phyloP scores from a whole-genome alignment of 805 yeast genomes.

The Aciculoconidium aculeatum region DNA sequence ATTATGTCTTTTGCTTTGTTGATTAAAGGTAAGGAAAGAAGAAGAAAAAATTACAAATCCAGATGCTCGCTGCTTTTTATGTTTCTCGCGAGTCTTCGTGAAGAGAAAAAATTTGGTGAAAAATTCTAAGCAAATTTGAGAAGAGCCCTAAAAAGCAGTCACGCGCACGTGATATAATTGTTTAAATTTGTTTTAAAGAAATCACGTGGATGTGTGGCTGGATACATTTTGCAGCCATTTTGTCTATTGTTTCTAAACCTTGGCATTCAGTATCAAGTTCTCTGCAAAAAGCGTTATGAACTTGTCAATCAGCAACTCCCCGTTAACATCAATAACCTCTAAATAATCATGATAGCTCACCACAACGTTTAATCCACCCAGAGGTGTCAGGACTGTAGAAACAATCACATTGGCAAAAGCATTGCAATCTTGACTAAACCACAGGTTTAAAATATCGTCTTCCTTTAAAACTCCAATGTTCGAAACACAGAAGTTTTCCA shows the following conservation, averaged over 20 bases:
- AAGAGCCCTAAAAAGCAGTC: slow-evolving; percentile 4
- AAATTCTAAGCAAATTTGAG: too few relatives aligned
- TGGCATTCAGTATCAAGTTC: neutral
- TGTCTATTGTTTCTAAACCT: neutral
- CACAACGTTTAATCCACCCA: slow-evolving; percentile 5
- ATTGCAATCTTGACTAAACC: slow-evolving; percentile 7
- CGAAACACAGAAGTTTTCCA: slow-evolving; percentile 6
- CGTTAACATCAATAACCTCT: slow-evolving; percentile 4
- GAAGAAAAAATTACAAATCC: too few relatives aligned
- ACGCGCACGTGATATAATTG: too few relatives aligned
- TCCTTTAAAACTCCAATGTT: slow-evolving; percentile 3
- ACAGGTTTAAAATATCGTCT: slow-evolving; percentile 5
- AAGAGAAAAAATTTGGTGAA: too few relatives aligned
- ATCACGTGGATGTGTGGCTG: too few relatives aligned
- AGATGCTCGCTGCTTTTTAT: too few relatives aligned
- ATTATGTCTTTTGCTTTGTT: slow-evolving; percentile 44
- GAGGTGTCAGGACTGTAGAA: slow-evolving; percentile 3
- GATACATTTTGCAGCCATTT: neutral
- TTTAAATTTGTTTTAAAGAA: too few relatives aligned
- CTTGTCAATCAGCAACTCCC: slow-evolving; percentile 1
- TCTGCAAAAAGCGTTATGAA: slow-evolving; percentile 2
- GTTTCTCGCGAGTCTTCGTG: too few relatives aligned
- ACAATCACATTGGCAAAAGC: slow-evolving; percentile 5
- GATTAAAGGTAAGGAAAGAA: slow-evolving; percentile 9
- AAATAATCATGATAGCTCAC: slow-evolving; percentile 5